Evolutionary conservation across 192 early-diverging fungal genomes (phyloP), one percentile per base, ranked within the genome.

Genomic region (Podila verticillata): DNA sequence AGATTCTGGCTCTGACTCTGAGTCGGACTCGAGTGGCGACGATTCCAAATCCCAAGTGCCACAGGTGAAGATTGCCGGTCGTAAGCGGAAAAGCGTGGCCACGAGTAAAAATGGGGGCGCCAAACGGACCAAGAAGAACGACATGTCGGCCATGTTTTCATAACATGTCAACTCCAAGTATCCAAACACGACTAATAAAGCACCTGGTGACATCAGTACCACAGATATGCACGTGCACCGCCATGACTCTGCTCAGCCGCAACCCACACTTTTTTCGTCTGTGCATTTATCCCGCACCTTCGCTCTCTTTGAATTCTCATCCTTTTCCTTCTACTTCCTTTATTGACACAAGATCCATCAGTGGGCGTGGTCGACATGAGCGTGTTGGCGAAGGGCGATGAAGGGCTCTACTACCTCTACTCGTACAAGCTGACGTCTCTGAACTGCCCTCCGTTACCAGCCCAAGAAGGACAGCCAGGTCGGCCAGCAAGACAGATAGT

Each of bases 341-440:
- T n/a, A n/a, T n/a, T n/a, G n/a, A n/a, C 49, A 26, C 0, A 26
- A 10, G 39, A 68, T 4, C 73, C 61, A 8, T 31, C 48, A 0
- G 22, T 75, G 7, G 54, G 63, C 28, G 56, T 75, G 2, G 64
- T 75, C 64, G 54, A 75, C 26, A 4, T 75, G 39, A 65, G 24
- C 32, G n/a, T n/a, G n/a, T n/a, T n/a, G 32, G 32, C 32, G 6
- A 34, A 34, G 6, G 32, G 32, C 7, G 29, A 48, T 32, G 28
- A 57, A 2, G 49, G 64, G 20, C 1, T 75, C 2, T 54, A 75
- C n/a, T 68, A 59, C 39, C 61, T 75, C 24, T 75, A 75, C 66
- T 34, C 60, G 0, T 61, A 68, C n/a, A 17, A 29, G 0, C 39
- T 75, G 22, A 68, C 66, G 31, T 12, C 0, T 1, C 20, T 39